Percentiles rank a stretch among this genome's conserved stretches.
phyloP scores from a whole-genome alignment of 257 asterid species.

The Gynochthodes officinalis region DNA sequence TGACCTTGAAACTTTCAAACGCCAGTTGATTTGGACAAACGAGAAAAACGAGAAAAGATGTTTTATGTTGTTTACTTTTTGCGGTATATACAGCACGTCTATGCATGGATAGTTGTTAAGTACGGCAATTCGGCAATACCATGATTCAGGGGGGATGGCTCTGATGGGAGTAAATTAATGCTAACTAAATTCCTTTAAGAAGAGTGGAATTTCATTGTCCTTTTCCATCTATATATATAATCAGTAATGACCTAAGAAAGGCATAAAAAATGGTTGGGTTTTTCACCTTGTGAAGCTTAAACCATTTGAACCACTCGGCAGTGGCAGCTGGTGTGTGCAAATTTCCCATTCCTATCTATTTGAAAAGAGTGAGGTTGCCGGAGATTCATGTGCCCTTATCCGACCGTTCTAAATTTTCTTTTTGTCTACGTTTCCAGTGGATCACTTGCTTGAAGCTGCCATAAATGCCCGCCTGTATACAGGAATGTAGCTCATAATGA shows the following conservation, averaged over 20 bases:
- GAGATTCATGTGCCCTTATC: not conserved
- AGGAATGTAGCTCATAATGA: not conserved
- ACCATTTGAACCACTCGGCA: not conserved
- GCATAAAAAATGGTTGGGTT: not conserved
- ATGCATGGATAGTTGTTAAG: too few relatives aligned
- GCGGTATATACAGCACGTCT: too few relatives aligned
- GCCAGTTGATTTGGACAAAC: not conserved
- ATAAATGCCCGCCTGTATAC: constrained; percentile 46
- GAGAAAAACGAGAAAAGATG: not conserved
- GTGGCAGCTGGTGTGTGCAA: constrained; percentile 8
- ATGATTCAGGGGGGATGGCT: too few relatives aligned
- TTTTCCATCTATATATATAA: too few relatives aligned
- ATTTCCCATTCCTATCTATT: not conserved
- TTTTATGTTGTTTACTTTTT: too few relatives aligned
- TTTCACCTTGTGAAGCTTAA: not conserved
- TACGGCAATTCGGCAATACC: too few relatives aligned
- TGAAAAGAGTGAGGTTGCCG: not conserved
- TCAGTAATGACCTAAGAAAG: not conserved
- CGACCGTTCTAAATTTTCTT: not conserved
- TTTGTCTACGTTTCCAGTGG: constrained; percentile 50
- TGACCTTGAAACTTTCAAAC: too few relatives aligned
- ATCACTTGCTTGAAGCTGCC: constrained; percentile 54
- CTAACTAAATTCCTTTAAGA: not conserved
- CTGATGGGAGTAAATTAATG: too few relatives aligned
- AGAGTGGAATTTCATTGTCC: not conserved